Evolutionary conservation across 306 rosid genomes (phyloP).

Genomic region (Mimosa pudica): DNA sequence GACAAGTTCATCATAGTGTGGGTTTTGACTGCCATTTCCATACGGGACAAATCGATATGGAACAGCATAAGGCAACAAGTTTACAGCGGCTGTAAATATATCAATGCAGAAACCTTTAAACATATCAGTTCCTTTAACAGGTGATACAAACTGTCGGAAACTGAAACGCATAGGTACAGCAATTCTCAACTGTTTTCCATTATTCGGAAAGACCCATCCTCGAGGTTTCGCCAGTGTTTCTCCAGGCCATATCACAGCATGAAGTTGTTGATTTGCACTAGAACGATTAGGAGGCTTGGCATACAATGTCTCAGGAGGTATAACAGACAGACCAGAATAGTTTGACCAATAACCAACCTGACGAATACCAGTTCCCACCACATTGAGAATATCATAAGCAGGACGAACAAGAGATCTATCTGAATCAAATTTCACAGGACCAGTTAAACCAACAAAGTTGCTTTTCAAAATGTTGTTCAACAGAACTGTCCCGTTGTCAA

Average conservation of each 20-base stretch:
- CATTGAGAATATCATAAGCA: constrained; percentile 78
- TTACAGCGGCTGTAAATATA: constrained; percentile 79
- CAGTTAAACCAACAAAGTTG: constrained; percentile 73
- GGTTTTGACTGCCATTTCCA: constrained; percentile 77
- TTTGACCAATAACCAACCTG: constrained; percentile 91
- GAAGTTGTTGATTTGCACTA: constrained; percentile 60
- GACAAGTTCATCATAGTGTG: constrained; percentile 78
- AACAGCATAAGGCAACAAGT: constrained; percentile 83
- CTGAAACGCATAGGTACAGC: constrained; percentile 83
- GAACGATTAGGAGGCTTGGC: constrained; percentile 79
- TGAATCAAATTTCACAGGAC: constrained; percentile 62
- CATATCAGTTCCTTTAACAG: constrained; percentile 59
- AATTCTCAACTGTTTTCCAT: constrained; percentile 73
- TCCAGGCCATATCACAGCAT: constrained; percentile 89
- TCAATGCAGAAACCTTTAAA: constrained; percentile 91
- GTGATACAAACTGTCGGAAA: constrained; percentile 73
- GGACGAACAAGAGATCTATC: constrained; percentile 69
- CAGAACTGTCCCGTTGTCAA: constrained; percentile 71
- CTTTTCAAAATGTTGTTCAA: constrained; percentile 64
- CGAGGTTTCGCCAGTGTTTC: constrained; percentile 75
- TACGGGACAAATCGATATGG: constrained; percentile 67
- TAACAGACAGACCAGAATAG: constrained; percentile 83
- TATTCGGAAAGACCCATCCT: constrained; percentile 96
- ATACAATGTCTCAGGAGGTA: constrained; percentile 76
- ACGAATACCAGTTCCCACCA: constrained; percentile 75